A percentile compares a stretch with the other conserved stretches of the same genome.
phyloP scores from a whole-genome alignment of 192 early-diverging fungal species.

The Linnemannia elongata region DNA sequence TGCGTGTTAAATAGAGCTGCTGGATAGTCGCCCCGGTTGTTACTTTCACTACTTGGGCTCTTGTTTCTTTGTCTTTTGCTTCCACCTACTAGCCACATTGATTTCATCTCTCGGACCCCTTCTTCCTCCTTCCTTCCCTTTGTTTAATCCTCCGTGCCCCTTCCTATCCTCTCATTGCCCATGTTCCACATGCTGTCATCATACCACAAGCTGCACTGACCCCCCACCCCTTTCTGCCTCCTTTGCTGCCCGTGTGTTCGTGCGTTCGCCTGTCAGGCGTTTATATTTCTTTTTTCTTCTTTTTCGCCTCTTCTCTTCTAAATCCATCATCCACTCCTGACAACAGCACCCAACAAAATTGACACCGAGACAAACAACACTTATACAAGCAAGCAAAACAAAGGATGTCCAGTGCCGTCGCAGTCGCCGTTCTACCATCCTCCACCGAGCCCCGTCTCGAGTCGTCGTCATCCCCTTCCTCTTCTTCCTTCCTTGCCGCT shows the following conservation, averaged over 20 bases:
- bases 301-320: neutral
- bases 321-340: neutral
- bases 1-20: too few relatives aligned
- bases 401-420: neutral
- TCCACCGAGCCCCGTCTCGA: neutral
- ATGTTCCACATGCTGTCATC: neutral
- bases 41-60: too few relatives aligned
- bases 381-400: neutral
- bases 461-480: neutral
- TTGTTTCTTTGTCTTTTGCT: too few relatives aligned
- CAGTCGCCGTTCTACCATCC: neutral
- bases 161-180: neutral
- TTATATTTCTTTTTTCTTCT: neutral
- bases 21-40: too few relatives aligned
- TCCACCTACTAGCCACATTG: too few relatives aligned
- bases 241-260: neutral
- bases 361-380: neutral
- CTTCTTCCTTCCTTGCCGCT: neutral
- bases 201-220: neutral
- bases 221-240: neutral
- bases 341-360: neutral
- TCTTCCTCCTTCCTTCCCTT: neutral
- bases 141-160: neutral
- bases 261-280: neutral
- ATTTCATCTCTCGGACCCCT: too few relatives aligned